Conservation (phyloP, 768 basidiomycete genomes). For the Kwoniella heveanensis region DNA sequence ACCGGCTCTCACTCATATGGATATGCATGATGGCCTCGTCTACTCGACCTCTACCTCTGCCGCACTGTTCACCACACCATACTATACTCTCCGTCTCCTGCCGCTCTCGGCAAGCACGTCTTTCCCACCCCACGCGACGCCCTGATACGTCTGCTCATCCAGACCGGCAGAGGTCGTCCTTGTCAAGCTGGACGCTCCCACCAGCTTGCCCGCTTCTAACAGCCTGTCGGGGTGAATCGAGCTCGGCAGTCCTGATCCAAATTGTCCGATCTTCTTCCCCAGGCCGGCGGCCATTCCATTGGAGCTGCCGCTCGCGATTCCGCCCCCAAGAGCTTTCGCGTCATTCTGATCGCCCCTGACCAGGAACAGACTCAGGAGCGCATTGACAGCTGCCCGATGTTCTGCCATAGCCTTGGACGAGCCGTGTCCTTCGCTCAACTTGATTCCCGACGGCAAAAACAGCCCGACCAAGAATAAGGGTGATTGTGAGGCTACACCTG, state of each 20-base stretch:
- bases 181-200: neutral
- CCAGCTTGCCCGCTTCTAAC: conserved; percentile 7
- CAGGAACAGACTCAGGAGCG: conserved; percentile 45
- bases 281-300: neutral
- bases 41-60: neutral
- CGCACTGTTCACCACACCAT: neutral
- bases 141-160: conserved; percentile 2
- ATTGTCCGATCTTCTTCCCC: conserved; percentile 4
- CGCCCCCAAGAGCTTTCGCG: neutral
- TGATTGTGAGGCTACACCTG: conserved; percentile 84
- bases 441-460: conserved; percentile 70
- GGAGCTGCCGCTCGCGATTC: neutral
- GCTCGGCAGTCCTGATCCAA: conserved; percentile 7
- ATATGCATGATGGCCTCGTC: neutral
- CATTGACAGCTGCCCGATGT: conserved; percentile 67
- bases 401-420: conserved; percentile 92
- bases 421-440: conserved; percentile 94
- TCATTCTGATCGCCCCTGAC: conserved; percentile 38
- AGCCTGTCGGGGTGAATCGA: conserved; percentile 8
- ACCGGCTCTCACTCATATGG: too few species aligned
- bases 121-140: conserved; percentile 21
- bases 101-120: conserved; percentile 23
- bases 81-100: conserved; percentile 15
- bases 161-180: neutral
- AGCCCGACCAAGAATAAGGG: conserved; percentile 97